Evolutionary conservation across 1,284 basidiomycete species (phyloP).

Genomic region (Puccinia sorghi): DNA sequence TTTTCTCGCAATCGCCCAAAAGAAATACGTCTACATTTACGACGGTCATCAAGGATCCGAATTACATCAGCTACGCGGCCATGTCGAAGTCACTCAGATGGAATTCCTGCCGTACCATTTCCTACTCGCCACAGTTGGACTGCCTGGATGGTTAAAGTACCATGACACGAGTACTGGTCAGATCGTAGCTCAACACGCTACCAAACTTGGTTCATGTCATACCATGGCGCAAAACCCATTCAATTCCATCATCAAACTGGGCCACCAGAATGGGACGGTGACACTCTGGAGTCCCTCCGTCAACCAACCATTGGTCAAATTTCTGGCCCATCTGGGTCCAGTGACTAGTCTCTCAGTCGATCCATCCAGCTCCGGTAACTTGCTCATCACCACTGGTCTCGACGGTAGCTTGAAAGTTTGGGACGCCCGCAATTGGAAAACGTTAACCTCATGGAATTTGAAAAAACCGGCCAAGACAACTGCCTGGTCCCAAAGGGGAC

Average conservation of each 20-base stretch:
- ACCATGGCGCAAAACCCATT: conserved; percentile 89
- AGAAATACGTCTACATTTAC: conserved; percentile 95
- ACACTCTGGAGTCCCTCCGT: conserved; percentile 96
- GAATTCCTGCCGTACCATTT: conserved; percentile 97
- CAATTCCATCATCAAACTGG: conserved; percentile 88
- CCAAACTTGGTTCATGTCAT: conserved; percentile 79
- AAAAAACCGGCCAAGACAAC: conserved; percentile 58
- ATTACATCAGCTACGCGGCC: conserved; percentile 73
- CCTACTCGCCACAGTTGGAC: conserved; percentile 82
- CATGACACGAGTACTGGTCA: conserved; percentile 94
- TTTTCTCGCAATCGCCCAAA: conserved; percentile 92
- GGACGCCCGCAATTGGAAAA: conserved; percentile 94
- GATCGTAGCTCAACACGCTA: conserved; percentile 83
- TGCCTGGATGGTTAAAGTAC: conserved; percentile 88
- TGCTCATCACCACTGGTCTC: conserved; percentile 84
- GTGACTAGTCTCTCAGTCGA: conserved; percentile 80
- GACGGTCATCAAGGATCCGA: conserved; percentile 85
- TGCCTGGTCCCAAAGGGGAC: conserved; percentile 69
- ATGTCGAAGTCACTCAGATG: conserved; percentile 85
- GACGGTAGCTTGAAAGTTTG: conserved; percentile 90
- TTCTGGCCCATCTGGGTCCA: conserved; percentile 87
- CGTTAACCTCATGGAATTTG: conserved; percentile 55
- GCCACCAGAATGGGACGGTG: conserved; percentile 83
- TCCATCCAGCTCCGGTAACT: conserved; percentile 70
- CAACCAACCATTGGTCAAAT: conserved; percentile 82